Base-by-base conservation (phyloP, 495 filamentous ascomycete genomes). In the Penicillium longicatenatum region DNA sequence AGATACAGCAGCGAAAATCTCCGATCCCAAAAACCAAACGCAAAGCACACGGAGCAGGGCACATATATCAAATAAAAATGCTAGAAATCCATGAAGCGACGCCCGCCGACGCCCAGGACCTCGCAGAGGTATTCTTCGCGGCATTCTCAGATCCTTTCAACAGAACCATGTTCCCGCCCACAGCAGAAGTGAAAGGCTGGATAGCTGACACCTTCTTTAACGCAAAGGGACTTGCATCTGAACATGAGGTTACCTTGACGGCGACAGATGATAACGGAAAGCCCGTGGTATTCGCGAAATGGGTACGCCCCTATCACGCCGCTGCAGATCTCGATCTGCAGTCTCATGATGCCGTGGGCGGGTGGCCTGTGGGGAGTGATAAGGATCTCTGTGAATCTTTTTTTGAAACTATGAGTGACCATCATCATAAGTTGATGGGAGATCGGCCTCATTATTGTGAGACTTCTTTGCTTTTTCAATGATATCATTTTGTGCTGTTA, bases 371-470 rank as follows among this genome's bases (percentile, higher is more conserved):
- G 16, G 52, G 55, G 17, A 58, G 60, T 19, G 62, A 69, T 46
- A 41, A 22, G 35, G 58, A 50, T 1, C 57, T 70, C 1, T 70
- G 69, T 20, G 59, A 62, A 14, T 4, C 22, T n/a, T 70, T 74
- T 42, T 69, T 72, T 39, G 59, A 14, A 1, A 60, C 35, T 9
- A 69, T 69, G 67, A 55, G 59, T 16, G 47, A 19, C 7, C 35
- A 61, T 20, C 57, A 65, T 54, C n/a, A 44, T 24, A 14, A 54
- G 24, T 43, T 61, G 31, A 72, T 74, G 71, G 59, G 59, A 3
- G 51, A 41, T 6, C 57, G 60, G 35, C 54, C 50, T 51, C 64
- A 70, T 60, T 74, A 67, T 43, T 70, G 69, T 74, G 61, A 31
- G 65, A 66, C n/a, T n/a, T n/a, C n/a, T 44, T 10, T 43, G 3